Evolutionary conservation across 2,329 filamentous ascomycete genomes (phyloP).

Genomic region (Sclerotinia subarctica): DNA sequence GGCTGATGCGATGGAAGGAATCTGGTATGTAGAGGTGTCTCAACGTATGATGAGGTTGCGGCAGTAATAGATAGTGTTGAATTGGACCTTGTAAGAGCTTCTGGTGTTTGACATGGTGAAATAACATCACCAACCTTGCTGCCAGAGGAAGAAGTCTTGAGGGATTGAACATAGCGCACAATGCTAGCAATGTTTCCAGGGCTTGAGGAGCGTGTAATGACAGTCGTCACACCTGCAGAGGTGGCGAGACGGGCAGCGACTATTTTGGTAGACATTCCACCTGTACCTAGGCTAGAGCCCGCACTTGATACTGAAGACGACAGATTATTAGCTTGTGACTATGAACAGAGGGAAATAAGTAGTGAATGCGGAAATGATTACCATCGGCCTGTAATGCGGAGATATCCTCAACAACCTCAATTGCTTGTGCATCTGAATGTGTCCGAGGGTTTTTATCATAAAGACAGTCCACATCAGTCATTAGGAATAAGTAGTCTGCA

Average conservation of each 20-base stretch:
- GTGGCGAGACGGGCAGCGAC: slow-evolving; percentile 88
- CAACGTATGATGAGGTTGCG: slow-evolving; percentile 20
- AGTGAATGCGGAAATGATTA: slow-evolving; percentile 36
- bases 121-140: slow-evolving; percentile 21
- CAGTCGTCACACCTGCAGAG: slow-evolving; percentile 89
- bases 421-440: slow-evolving; percentile 80
- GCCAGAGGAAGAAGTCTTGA: slow-evolving; percentile 41
- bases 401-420: slow-evolving; percentile 91
- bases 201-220: slow-evolving; percentile 91
- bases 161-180: slow-evolving; percentile 72
- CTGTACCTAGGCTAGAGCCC: slow-evolving; percentile 85
- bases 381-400: slow-evolving; percentile 75
- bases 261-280: slow-evolving; percentile 97
- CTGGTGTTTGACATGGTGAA: slow-evolving; percentile 28
- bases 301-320: slow-evolving; percentile 68
- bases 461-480: slow-evolving; percentile 97
- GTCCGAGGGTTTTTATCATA: slow-evolving; percentile 94
- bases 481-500: slow-evolving; percentile 92
- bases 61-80: slow-evolving; percentile 25
- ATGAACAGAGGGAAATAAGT: neutral
- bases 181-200: slow-evolving; percentile 90
- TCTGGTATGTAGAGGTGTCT: slow-evolving; percentile 78
- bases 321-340: neutral
- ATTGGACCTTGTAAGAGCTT: slow-evolving; percentile 20
- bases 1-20: slow-evolving; percentile 83